phyloP scores from a whole-genome alignment of 1,284 basidiomycete species.

The Microbotryum silenes-acaulis region DNA sequence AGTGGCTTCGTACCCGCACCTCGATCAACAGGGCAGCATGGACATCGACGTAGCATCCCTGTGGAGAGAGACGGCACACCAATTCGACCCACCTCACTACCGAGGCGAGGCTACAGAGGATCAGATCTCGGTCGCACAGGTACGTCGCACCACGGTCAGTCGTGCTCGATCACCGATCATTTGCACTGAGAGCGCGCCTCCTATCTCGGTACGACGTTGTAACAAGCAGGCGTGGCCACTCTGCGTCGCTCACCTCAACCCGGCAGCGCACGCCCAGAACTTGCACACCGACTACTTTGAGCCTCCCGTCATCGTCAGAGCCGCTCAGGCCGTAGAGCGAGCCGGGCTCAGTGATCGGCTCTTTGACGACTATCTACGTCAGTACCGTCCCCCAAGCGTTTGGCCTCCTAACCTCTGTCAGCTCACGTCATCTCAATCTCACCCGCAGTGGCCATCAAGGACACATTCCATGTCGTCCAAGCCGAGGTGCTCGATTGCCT shows the following conservation, averaged over 20 bases:
- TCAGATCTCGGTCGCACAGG: no score
- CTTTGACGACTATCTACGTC: slow-evolving; percentile 51
- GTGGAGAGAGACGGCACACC: no score
- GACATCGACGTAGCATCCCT: no score
- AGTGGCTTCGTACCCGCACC: no score
- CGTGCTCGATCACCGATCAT: no score
- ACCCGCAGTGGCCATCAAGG: slow-evolving; percentile 2
- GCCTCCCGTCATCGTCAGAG: neutral
- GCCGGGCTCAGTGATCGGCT: slow-evolving; percentile 48
- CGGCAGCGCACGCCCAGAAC: slow-evolving; percentile 8
- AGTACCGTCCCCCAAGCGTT: slow-evolving; percentile 53
- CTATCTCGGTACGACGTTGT: no score
- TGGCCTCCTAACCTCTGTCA: neutral
- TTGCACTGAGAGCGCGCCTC: no score
- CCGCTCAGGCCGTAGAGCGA: slow-evolving; percentile 8
- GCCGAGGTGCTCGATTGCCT: slow-evolving; percentile 7
- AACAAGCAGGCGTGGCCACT: slow-evolving; percentile 14
- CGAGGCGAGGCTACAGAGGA: no score
- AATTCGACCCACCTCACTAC: no score
- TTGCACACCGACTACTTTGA: neutral
- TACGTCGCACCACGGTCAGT: no score
- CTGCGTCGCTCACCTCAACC: slow-evolving; percentile 15
- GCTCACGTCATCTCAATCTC: neutral
- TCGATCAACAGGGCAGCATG: no score
- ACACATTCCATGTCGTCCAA: slow-evolving; percentile 13